Evolutionary conservation across 371 early-diverging fungal species (phyloP), one percentile per base, ranked within the genome.

Genomic region (Mucor sp.): DNA sequence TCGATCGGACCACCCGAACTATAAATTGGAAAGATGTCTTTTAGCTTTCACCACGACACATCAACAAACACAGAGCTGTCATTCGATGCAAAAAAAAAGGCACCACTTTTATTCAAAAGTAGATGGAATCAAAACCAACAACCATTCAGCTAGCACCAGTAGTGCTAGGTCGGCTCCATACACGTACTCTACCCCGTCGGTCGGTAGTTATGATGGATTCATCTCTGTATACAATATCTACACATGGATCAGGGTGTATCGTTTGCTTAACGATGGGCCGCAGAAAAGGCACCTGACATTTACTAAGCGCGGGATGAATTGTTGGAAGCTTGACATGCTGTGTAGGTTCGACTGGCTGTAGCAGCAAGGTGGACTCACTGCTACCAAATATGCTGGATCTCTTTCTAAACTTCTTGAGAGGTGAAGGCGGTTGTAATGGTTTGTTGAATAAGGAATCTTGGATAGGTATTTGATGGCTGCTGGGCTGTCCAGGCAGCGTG

Each of bases 121-220:
- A 8, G 12, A 25, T 23, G 21, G 1, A 4, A 35, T 35, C 35
- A 5, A 48, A 48, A 48, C 9, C 48, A 23, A 21, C 21, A 48
- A 8, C 21, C 19, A 43, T n/a, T 43, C n/a, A 23, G 12, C 50
- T 14, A 50, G 50, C 4, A 50, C 9, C 25, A 41, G 9, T 58
- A 41, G 4, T 47, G 23, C 12, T 39, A 56, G 74, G 77, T 44
- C 79, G 61, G 58, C 69, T 67, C 96, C 95, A 97, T 32, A 90
- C 76, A 65, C 90, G 90, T 60, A 95, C 77, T 37, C 84, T 78
- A 11, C 96, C 96, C 23, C 85, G 77, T 30, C 91, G 85, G 72
- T 95, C 94, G 5, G 93, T 88, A 0, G 95, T 95, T 25, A 94
- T 84, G 19, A 97, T 81, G 8, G 86, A 78, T 73, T 93, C 91